Percentiles rank a stretch among this genome's conserved stretches.
These are phyloP conservation scores for Furcasterigmium sp. DNA, from an alignment of 2,329 filamentous ascomycete species.

Conservation along the genomic window DNA sequence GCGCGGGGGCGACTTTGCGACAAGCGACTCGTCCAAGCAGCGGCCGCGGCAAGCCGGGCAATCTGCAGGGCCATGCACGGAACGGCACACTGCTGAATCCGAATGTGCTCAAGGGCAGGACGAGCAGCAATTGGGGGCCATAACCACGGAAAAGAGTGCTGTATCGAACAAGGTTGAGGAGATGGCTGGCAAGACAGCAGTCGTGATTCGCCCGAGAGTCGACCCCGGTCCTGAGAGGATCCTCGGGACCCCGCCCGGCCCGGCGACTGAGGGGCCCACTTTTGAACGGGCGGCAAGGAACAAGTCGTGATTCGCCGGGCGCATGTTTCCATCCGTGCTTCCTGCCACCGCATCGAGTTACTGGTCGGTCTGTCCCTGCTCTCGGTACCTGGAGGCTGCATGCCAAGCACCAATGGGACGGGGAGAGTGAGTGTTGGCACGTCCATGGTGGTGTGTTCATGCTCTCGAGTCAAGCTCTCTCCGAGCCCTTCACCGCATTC, in stretches of 20 bases:
- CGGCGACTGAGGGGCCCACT: slow-evolving; percentile 4
- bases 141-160: slow-evolving; percentile 2
- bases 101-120: neutral
- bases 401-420: neutral
- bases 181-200: slow-evolving; percentile 1
- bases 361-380: slow-evolving; percentile 3
- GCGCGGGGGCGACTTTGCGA: too few species aligned
- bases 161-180: slow-evolving; percentile 3
- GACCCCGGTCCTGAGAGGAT: slow-evolving; percentile 3
- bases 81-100: neutral
- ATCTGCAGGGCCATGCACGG: neutral
- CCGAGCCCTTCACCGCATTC: too few species aligned
- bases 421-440: neutral
- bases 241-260: slow-evolving; percentile 7
- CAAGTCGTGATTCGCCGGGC: slow-evolving; percentile 15
- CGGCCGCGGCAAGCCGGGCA: neutral
- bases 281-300: slow-evolving; percentile 20
- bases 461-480: too few species aligned
- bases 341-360: slow-evolving; percentile 9
- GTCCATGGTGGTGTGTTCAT: too few species aligned
- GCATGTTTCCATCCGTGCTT: slow-evolving; percentile 8
- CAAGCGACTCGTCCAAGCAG: neutral
- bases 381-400: slow-evolving; percentile 4
- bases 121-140: neutral
- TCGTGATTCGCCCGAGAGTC: slow-evolving; percentile 9